phyloP scores from a whole-genome alignment of 495 filamentous ascomycete species.

The Trichoderma reesei region DNA sequence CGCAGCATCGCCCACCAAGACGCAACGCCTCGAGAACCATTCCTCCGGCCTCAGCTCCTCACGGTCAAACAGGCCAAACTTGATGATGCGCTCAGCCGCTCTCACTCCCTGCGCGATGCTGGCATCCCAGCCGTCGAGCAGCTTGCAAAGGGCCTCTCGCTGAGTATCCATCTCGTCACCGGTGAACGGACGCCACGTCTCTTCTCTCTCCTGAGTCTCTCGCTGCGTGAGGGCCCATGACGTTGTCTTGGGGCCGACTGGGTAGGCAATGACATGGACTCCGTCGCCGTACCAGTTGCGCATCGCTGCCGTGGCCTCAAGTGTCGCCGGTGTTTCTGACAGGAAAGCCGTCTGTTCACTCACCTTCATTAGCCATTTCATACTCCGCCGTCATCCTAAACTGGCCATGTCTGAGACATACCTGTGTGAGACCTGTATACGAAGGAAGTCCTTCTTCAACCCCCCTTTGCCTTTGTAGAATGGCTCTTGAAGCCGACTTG shows the following conservation, averaged over 20 bases:
- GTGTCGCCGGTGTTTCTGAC: conserved; percentile 12
- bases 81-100: conserved; percentile 14
- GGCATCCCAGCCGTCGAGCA: conserved; percentile 14
- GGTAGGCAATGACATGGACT: conserved; percentile 18
- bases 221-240: conserved; percentile 20
- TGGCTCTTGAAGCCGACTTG: conserved; percentile 14
- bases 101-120: conserved; percentile 12
- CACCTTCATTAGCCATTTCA: background rate
- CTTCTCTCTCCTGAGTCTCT: conserved; percentile 12
- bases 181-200: conserved; percentile 15
- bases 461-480: conserved; percentile 10
- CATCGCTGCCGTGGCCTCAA: conserved; percentile 10
- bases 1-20: conserved; percentile 22
- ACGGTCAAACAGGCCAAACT: conserved; percentile 19
- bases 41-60: conserved; percentile 15
- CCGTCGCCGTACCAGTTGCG: conserved; percentile 19
- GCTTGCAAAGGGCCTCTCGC: background rate
- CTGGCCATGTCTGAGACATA: background rate
- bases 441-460: conserved; percentile 6
- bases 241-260: conserved; percentile 13
- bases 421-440: conserved; percentile 11
- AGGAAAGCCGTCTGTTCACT: conserved; percentile 8
- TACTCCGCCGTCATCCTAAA: too few species aligned
- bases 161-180: conserved; percentile 7
- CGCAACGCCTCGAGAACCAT: conserved; percentile 16